Evolutionary conservation across 164 flowering plant genomes (phyloP).

Genomic region (Vitis cinerea): DNA sequence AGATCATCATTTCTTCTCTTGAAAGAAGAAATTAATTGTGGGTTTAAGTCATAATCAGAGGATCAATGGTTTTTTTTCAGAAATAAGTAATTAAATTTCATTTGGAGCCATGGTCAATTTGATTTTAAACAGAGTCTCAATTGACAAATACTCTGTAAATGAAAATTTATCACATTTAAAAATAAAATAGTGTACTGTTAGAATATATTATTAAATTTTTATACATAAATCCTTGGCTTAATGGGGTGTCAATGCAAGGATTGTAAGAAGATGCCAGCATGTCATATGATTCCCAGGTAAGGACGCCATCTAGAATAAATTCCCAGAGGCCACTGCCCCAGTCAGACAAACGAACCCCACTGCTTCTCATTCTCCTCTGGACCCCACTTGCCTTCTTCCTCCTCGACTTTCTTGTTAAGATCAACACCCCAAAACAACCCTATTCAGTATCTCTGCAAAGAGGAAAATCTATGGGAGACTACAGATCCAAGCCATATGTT

Average conservation of each 20-base stretch:
- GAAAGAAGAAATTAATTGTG: too few species aligned
- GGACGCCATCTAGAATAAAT: conserved; percentile 11
- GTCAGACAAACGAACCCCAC: background rate
- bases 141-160: too few species aligned
- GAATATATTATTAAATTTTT: too few species aligned
- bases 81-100: too few species aligned
- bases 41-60: too few species aligned
- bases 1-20: too few species aligned
- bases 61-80: too few species aligned
- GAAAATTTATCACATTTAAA: too few species aligned
- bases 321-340: background rate
- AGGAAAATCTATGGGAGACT: conserved; percentile 43
- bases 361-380: background rate
- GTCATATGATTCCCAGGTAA: conserved; percentile 12
- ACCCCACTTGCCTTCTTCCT: conserved; percentile 16
- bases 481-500: conserved; percentile 48
- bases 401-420: background rate
- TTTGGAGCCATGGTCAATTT: too few species aligned
- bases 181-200: too few species aligned
- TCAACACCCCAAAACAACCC: background rate
- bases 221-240: too few species aligned
- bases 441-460: conserved; percentile 2
- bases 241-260: background rate
- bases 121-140: too few species aligned
- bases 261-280: background rate